Evolutionary conservation across 2,329 filamentous ascomycete genomes (phyloP), one percentile per base, ranked within the genome.

Genomic region (Shiraia bambusicola): DNA sequence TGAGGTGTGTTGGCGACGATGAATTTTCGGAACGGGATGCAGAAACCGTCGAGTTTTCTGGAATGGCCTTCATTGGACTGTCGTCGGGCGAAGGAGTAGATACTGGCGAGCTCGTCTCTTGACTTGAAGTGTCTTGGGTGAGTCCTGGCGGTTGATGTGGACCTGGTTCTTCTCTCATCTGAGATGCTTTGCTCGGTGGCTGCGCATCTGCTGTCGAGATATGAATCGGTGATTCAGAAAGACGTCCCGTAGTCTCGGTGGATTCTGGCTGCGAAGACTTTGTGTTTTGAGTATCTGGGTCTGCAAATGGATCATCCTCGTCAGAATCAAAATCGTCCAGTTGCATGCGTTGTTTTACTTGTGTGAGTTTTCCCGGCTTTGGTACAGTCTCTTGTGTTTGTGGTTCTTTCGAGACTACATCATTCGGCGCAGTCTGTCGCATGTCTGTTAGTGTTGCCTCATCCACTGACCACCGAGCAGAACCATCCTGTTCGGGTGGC

Each of bases 291-390:
- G 69, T 59, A 35, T 63, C 65, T 40, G 70, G 59, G 34, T 71
- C 58, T 35, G 63, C 56, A 32, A 73, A 71, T 2, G 74, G 73
- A 49, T 77, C 70, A 13, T 71, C 76, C 34, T 72, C 65, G 15
- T 72, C 79, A 37, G 77, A 78, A 48, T 87, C 85, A 32, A 86
- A 85, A 50, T 87, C 84, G 57, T 89, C 86, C 10, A 89, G 73
- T 40, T 84, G 82, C 48, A 84, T 75, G 16, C 84, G 80, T 12
- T 79, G 72, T 49, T 81, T 83, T 1, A 82, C 77, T 51, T 77
- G 76, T 42, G 76, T 80, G 30, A 77, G 73, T 65, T 82, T 81
- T 42, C 76, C 72, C 13, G 77, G 78, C 57, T 77, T 80, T 2
- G 73, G 57, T 28, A 81, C 79, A 28, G 61, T 69, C 38, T 65